Conservation (phyloP, 345 rosid species). For the Populus ilicifolia region DNA sequence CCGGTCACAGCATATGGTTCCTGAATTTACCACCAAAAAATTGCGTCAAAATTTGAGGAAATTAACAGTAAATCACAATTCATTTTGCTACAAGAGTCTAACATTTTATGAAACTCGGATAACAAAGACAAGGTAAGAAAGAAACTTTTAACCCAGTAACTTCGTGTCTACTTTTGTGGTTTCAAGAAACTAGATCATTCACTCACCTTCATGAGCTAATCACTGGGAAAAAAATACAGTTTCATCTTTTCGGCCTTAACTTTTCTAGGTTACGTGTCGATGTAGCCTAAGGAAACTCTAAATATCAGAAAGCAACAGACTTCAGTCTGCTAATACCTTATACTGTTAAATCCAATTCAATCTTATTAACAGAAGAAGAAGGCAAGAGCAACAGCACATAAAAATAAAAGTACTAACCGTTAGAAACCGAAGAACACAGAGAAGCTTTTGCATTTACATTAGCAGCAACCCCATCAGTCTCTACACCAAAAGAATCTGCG, state of each 20-base stretch:
- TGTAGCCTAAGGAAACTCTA: not conserved
- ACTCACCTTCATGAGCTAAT: not conserved
- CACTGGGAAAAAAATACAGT: not conserved
- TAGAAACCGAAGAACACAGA: conserved; percentile 48
- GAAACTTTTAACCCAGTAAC: not conserved
- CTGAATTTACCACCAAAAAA: conserved; percentile 36
- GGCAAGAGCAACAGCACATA: not conserved
- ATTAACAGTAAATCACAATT: not conserved
- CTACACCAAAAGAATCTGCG: conserved; percentile 54
- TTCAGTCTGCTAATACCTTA: not conserved
- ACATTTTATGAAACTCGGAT: not conserved
- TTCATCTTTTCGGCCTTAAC: not conserved
- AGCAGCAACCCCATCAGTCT: conserved; percentile 30
- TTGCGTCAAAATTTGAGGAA: not conserved
- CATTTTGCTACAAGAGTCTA: not conserved
- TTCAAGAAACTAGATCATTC: not conserved
- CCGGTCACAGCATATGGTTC: conserved; percentile 74
- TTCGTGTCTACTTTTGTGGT: not conserved
- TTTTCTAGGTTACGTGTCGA: not conserved
- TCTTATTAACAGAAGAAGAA: not conserved
- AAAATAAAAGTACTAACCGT: conserved; percentile 42
- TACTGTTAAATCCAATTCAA: not conserved
- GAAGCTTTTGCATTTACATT: conserved; percentile 30
- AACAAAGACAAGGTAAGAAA: not conserved
- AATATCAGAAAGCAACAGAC: not conserved